These are phyloP conservation scores for Lepiota venenata DNA, from an alignment of 768 basidiomycete genomes.

Conservation along the genomic window DNA sequence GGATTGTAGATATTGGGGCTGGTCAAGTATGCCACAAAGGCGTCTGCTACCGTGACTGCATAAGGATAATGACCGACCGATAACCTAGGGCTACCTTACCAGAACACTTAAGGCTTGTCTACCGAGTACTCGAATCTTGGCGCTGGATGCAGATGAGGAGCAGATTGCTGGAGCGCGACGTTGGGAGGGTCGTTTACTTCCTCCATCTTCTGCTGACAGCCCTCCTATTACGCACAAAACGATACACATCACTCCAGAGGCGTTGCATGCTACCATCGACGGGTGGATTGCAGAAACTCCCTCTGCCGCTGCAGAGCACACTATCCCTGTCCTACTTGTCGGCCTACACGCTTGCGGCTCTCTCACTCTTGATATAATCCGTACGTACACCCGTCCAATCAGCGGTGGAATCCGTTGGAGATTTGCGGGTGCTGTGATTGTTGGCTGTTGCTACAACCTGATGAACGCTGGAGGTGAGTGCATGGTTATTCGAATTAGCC, in stretches of 20 bases:
- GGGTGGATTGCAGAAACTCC: conserved; percentile 44
- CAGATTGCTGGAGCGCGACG: conserved; percentile 58
- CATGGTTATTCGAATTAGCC: neutral
- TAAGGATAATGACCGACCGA: neutral
- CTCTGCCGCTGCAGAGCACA: neutral
- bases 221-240: conserved; percentile 52
- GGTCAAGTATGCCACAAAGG: conserved; percentile 49
- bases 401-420: conserved; percentile 35
- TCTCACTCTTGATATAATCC: conserved; percentile 63
- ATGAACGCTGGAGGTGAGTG: conserved; percentile 48
- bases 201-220: conserved; percentile 13
- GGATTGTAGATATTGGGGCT: conserved; percentile 71
- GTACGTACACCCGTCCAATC: conserved; percentile 39
- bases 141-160: conserved; percentile 57
- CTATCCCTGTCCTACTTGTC: conserved; percentile 53
- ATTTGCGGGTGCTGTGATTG: conserved; percentile 51
- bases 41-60: neutral
- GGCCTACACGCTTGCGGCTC: conserved; percentile 78
- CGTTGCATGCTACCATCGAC: conserved; percentile 42
- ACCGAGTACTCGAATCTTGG: conserved; percentile 46
- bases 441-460: conserved; percentile 81
- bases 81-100: conserved; percentile 54
- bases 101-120: conserved; percentile 39
- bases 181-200: conserved; percentile 30
- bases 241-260: conserved; percentile 46